Evolutionary conservation across 495 filamentous ascomycete species (phyloP).

Genomic region (Penicillium tannophilum): DNA sequence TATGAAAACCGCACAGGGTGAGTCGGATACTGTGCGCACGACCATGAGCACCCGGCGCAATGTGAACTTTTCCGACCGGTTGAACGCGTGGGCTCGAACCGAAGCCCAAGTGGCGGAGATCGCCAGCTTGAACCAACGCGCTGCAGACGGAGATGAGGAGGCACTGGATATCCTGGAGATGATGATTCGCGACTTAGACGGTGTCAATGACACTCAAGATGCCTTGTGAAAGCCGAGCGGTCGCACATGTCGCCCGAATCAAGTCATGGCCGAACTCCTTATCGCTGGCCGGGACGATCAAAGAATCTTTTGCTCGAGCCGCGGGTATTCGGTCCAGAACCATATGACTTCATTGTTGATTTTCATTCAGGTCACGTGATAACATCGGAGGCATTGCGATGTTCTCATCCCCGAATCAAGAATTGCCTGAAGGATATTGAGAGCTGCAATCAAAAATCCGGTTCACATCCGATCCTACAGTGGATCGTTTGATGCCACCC

Average conservation of each 20-base stretch:
- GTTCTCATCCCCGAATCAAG: neutral
- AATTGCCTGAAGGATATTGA: neutral
- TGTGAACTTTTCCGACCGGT: conserved; percentile 34
- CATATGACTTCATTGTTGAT: neutral
- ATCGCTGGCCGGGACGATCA: conserved; percentile 2
- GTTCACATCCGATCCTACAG: neutral
- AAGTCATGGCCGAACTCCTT: neutral
- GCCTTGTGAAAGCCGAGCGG: neutral
- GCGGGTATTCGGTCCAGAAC: conserved; percentile 11
- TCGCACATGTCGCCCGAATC: neutral
- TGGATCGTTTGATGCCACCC: neutral
- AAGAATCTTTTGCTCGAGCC: neutral
- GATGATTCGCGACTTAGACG: conserved; percentile 17
- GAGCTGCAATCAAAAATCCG: neutral
- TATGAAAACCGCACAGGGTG: conserved; percentile 45
- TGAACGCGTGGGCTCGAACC: conserved; percentile 43
- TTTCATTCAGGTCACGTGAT: neutral
- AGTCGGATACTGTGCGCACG: conserved; percentile 47
- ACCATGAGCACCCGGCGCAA: conserved; percentile 28
- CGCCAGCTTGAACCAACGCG: conserved; percentile 35
- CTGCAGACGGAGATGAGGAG: conserved; percentile 36
- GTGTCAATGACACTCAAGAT: neutral
- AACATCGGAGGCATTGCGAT: neutral
- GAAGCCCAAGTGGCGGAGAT: conserved; percentile 44
- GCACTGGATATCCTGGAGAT: conserved; percentile 36